Percentiles rank a stretch among this genome's conserved stretches.
Conservation (phyloP, 257 asterid species). For the Fraxinus excelsior region DNA sequence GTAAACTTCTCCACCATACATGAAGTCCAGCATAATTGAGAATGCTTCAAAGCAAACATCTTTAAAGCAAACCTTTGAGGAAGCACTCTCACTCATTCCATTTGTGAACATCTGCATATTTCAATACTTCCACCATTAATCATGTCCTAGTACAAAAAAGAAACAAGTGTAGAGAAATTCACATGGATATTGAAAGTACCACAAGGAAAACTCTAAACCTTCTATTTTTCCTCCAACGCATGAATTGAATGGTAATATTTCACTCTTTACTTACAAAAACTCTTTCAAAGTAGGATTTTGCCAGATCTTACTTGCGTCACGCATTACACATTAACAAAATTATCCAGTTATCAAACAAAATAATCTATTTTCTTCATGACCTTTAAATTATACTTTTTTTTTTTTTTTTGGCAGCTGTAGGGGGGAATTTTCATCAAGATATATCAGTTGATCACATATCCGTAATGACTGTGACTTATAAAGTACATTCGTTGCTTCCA, state of each 20-base stretch:
- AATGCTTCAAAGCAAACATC: constrained; percentile 81
- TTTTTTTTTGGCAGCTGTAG: neutral
- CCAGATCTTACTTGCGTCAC: neutral
- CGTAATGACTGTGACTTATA: neutral
- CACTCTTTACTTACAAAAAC: constrained; percentile 1
- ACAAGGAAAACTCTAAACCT: neutral
- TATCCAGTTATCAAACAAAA: neutral
- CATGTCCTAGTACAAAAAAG: constrained; percentile 5
- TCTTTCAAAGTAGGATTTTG: neutral
- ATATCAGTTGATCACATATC: neutral
- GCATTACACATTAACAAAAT: neutral
- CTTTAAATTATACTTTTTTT: neutral
- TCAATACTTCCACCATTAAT: constrained; percentile 16
- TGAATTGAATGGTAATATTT: neutral
- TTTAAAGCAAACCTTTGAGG: constrained; percentile 64
- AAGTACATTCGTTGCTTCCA: neutral
- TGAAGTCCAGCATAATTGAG: constrained; percentile 73
- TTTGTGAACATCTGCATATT: constrained; percentile 90
- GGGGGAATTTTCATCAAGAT: neutral
- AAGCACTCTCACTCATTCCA: constrained; percentile 91
- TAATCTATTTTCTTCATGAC: neutral
- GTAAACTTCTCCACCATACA: constrained; percentile 70
- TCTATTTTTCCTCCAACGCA: neutral
- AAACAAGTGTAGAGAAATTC: neutral
- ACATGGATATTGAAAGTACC: neutral